Base-by-base conservation (phyloP, 2,329 filamentous ascomycete genomes). In the Magnaporthales sp. region DNA sequence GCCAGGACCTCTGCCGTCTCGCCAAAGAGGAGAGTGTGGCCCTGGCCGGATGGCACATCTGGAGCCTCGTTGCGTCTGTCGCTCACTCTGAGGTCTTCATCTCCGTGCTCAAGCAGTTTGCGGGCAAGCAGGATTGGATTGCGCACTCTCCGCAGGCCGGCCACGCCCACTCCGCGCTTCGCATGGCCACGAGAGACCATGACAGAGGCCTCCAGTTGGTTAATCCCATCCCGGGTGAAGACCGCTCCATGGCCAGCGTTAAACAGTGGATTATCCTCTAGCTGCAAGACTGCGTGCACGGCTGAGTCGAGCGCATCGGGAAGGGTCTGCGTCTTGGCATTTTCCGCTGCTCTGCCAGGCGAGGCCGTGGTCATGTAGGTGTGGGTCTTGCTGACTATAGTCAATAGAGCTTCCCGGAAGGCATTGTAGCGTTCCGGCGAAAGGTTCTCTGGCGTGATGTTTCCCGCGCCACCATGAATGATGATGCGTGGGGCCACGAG, bases 241-340 rank as follows among this genome's bases (percentile, higher is more conserved):
- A 96, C 92, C 64, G 92, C 91, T 66, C 93, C 93, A 72, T 88
- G 89, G 8, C 88, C 92, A 67, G 88, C 88, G 79, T 97, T 97
- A 83, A 95, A 96, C 4, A 96, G 84, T 1, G 89, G 84, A 73
- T 93, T 86, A 73, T 96, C 82, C 78, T 97, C 93, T 19, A 97
- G 85, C 29, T 89, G 82, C 1, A 82, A 80, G 11, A 96, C 92
- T 61, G 92, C 92, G 75, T 89, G 85, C 1, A 89, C 89, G 1
- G 91, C 92, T 0, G 88, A 85, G 66, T 92, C 88, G 15, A 97
- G 83, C 0, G 93, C 91, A 0, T 83, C 83, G 9, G 85, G 83
- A 70, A 74, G 72, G 1, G 3, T 1, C 26, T 30, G 67, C 1
- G 63, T 51, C n/a, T 38, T 26, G 68, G 56, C 7, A 3, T 27